Conservation (phyloP, 2,329 filamentous ascomycete genomes). For the Nemania bipapillata region DNA sequence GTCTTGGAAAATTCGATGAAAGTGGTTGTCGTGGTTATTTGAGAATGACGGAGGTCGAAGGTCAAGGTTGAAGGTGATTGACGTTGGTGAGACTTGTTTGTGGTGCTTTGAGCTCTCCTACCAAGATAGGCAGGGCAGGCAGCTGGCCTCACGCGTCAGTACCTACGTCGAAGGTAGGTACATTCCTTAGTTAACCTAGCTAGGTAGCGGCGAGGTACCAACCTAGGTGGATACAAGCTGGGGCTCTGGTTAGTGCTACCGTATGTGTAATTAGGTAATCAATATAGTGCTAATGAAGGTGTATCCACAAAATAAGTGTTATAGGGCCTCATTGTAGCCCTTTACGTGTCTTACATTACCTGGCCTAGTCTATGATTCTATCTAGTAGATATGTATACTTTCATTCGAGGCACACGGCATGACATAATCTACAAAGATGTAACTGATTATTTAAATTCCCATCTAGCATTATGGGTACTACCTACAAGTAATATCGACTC, state of each 20-base stretch:
- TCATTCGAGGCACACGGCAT: background rate
- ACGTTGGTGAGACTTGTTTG: constrained; percentile 24
- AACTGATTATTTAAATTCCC: background rate
- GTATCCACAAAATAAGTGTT: too few species aligned
- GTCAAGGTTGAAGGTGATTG: constrained; percentile 29
- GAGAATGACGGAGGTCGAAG: constrained; percentile 24
- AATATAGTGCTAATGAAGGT: background rate
- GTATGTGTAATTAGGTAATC: background rate
- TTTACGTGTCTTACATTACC: too few species aligned
- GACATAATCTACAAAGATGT: background rate
- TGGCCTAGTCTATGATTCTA: too few species aligned
- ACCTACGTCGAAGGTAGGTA: too few species aligned
- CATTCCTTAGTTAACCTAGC: too few species aligned
- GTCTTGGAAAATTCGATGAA: constrained; percentile 2
- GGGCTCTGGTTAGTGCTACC: too few species aligned
- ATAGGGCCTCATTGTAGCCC: too few species aligned
- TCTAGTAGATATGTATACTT: too few species aligned
- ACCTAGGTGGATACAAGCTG: background rate
- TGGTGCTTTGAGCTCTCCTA: constrained; percentile 22
- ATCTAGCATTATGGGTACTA: background rate
- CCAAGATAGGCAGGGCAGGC: constrained; percentile 43
- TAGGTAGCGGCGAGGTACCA: too few species aligned
- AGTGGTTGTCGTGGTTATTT: constrained; percentile 36
- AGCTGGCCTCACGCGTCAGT: constrained; percentile 51
- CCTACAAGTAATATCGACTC: too few species aligned